phyloP scores from a whole-genome alignment of 2,329 filamentous ascomycete species.

The Scedosporium minutisporum region DNA sequence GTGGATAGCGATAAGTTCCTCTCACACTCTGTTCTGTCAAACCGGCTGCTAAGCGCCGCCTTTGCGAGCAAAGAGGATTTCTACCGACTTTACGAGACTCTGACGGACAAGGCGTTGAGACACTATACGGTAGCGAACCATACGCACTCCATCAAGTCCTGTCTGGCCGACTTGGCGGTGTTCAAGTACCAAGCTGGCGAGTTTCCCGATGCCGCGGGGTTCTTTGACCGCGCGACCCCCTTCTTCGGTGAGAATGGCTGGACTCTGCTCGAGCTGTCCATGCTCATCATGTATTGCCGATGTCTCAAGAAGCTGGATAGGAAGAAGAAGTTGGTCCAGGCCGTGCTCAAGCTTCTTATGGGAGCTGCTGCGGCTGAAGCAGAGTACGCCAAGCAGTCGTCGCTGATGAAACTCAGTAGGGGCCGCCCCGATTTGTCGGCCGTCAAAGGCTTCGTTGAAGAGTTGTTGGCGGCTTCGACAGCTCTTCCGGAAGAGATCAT shows the following conservation, averaged over 20 bases:
- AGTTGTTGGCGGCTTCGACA: slow-evolving; percentile 35
- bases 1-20: background rate
- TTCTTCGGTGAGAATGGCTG: slow-evolving; percentile 73
- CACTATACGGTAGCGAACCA: slow-evolving; percentile 76
- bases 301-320: slow-evolving; percentile 71
- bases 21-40: slow-evolving; percentile 34
- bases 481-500: slow-evolving; percentile 47
- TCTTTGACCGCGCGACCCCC: slow-evolving; percentile 68
- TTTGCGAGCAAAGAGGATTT: slow-evolving; percentile 55
- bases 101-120: slow-evolving; percentile 77
- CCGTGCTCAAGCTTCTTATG: slow-evolving; percentile 62
- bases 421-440: slow-evolving; percentile 20
- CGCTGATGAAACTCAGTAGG: slow-evolving; percentile 13
- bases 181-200: slow-evolving; percentile 71
- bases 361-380: slow-evolving; percentile 52
- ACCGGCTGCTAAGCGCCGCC: slow-evolving; percentile 49
- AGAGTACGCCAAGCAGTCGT: slow-evolving; percentile 32
- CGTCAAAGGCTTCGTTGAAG: slow-evolving; percentile 37
- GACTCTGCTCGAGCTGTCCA: slow-evolving; percentile 68
- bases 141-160: slow-evolving; percentile 64
- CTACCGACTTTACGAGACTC: slow-evolving; percentile 57
- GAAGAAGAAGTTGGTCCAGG: slow-evolving; percentile 69
- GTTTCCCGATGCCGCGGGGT: slow-evolving; percentile 61
- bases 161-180: slow-evolving; percentile 76
- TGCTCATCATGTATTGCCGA: slow-evolving; percentile 75